phyloP scores from a whole-genome alignment of 371 early-diverging fungal species.

The Globomyces sp. region DNA sequence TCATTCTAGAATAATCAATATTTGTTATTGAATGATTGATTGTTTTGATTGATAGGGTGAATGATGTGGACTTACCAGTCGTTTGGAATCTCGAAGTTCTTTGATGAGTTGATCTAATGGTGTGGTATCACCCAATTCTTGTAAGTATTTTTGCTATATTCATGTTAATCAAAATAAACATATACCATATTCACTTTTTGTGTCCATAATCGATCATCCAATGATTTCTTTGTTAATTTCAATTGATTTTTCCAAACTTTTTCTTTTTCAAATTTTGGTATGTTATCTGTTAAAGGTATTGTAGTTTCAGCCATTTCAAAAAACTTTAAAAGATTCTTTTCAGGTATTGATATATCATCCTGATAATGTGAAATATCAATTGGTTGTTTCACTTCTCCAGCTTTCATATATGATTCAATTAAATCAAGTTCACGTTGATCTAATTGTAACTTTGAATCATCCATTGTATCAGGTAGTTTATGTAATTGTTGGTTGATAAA shows the following conservation, averaged over 20 bases:
- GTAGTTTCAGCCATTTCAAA: not conserved
- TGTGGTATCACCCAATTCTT: slow-evolving; percentile 1
- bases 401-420: not conserved
- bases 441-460: not conserved
- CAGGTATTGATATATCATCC: not conserved
- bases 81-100: not conserved
- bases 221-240: not conserved
- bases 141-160: not conserved
- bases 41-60: too few species aligned
- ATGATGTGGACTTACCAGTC: too few species aligned
- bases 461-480: not conserved
- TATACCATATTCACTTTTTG: slow-evolving; percentile 9
- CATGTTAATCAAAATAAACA: not conserved
- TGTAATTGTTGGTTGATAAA: not conserved
- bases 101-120: slow-evolving; percentile 8
- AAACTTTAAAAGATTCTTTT: slow-evolving; percentile 15
- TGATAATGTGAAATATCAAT: not conserved
- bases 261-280: not conserved
- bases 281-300: not conserved
- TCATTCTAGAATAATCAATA: too few species aligned
- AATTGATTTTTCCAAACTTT: slow-evolving; percentile 2
- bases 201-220: slow-evolving; percentile 12
- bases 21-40: too few species aligned
- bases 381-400: not conserved
- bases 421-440: not conserved